These are phyloP conservation scores for Fraxinus angustifolia DNA, from an alignment of 305 asterid species.

Conservation along the genomic window DNA sequence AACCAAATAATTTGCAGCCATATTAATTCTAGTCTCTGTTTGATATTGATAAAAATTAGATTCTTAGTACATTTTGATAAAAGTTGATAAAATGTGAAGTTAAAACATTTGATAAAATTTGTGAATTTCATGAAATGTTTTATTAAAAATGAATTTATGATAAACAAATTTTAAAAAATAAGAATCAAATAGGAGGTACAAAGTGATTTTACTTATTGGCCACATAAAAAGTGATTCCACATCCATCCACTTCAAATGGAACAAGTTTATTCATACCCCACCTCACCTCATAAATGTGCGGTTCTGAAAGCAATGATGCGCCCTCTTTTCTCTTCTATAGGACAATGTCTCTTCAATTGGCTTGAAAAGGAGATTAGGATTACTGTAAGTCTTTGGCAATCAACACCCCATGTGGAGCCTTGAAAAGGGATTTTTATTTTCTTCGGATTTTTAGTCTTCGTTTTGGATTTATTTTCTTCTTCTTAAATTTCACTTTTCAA, in stretches of 20 bases:
- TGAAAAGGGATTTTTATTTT: not conserved
- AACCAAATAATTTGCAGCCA: too few species aligned
- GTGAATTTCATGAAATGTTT: too few species aligned
- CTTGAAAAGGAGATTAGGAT: not conserved
- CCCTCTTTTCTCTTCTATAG: not conserved
- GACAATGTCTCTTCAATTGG: slow-evolving; percentile 16
- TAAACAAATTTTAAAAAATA: too few species aligned
- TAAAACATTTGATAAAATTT: too few species aligned
- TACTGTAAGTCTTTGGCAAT: not conserved
- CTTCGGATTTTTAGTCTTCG: not conserved
- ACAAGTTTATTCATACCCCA: slow-evolving; percentile 2
- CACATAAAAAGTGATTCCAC: slow-evolving; percentile 24
- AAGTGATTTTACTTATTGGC: too few species aligned
- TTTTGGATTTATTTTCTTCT: not conserved
- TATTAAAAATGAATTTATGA: too few species aligned
- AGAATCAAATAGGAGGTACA: too few species aligned
- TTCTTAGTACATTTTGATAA: too few species aligned
- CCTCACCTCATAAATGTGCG: slow-evolving; percentile 31
- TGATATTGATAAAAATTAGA: too few species aligned
- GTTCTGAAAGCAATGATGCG: not conserved
- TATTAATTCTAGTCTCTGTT: too few species aligned
- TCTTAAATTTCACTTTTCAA: not conserved
- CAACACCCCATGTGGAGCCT: slow-evolving; percentile 12
- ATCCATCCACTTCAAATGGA: slow-evolving; percentile 30
- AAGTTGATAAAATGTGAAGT: too few species aligned